Percentiles rank a stretch among this genome's conserved stretches.
phyloP scores from a whole-genome alignment of 2,329 filamentous ascomycete species.

The Stagonosporopsis rhizophila region DNA sequence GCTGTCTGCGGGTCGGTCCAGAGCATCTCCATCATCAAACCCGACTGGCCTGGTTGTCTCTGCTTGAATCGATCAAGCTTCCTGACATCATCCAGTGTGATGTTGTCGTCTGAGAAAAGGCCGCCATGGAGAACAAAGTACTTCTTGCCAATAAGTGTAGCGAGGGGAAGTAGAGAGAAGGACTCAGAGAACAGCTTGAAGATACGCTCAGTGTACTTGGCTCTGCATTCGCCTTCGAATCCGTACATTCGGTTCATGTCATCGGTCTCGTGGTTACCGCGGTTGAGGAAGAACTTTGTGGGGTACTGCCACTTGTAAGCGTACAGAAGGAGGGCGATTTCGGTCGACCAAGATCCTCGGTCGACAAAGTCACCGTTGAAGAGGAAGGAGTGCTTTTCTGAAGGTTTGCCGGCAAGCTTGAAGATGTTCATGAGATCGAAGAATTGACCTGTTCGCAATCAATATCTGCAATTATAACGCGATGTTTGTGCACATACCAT shows the following conservation, averaged over 20 bases:
- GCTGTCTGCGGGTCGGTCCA: conserved; percentile 95
- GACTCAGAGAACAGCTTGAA: conserved; percentile 99
- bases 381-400: conserved; percentile 87
- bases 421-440: conserved; percentile 98
- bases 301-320: conserved; percentile 97
- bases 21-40: conserved; percentile 99
- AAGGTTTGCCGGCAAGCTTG: conserved; percentile 83
- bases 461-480: conserved; percentile 13
- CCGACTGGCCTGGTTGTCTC: conserved; percentile 88
- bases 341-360: conserved; percentile 96
- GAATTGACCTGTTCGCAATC: conserved; percentile 76
- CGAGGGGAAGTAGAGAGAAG: conserved; percentile 91
- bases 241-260: conserved; percentile 99
- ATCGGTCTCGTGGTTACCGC: conserved; percentile 98
- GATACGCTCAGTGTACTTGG: conserved; percentile 93
- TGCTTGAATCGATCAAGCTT: conserved; percentile 91
- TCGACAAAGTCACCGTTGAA: conserved; percentile 99
- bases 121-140: conserved; percentile 94
- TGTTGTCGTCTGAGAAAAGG: conserved; percentile 92
- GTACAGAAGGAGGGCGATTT: conserved; percentile 91
- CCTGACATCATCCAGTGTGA: conserved; percentile 90
- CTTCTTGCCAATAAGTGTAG: conserved; percentile 88
- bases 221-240: conserved; percentile 97
- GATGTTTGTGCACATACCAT: conserved; percentile 65
- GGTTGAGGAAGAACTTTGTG: conserved; percentile 89